Evolutionary conservation across 345 rosid species (phyloP).

Genomic region (Dovyalis caffra): DNA sequence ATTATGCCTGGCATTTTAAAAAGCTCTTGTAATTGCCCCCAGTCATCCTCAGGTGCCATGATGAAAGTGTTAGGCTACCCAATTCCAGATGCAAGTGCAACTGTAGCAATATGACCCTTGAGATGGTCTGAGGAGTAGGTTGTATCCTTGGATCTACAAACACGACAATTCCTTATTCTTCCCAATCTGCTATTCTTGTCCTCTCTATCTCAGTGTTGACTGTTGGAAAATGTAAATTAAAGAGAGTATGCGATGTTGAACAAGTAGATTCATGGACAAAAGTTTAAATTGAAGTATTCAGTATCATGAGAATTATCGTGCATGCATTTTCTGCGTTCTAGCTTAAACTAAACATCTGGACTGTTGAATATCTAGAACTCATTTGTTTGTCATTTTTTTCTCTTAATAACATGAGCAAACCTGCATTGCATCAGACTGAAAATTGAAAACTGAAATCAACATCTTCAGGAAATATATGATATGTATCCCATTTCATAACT

Average conservation of each 20-base stretch:
- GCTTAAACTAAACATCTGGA: neutral
- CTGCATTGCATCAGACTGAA: neutral
- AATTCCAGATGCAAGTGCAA: neutral
- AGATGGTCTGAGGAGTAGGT: neutral
- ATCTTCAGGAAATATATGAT: conserved; percentile 2
- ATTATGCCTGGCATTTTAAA: neutral
- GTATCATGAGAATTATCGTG: neutral
- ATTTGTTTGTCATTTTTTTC: neutral
- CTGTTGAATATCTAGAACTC: neutral
- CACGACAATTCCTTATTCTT: neutral
- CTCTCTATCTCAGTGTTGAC: too few relatives aligned
- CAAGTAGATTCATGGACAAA: neutral
- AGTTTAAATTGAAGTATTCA: neutral
- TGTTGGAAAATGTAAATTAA: neutral
- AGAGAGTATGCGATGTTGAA: neutral
- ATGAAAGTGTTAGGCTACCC: neutral
- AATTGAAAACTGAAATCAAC: neutral
- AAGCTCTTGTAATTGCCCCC: neutral
- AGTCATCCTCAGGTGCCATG: neutral
- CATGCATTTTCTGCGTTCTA: neutral
- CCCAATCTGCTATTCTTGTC: neutral
- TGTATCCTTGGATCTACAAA: neutral
- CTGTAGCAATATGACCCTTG: neutral
- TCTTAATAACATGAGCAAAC: neutral
- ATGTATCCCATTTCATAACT: conserved; percentile 10